Conservation (phyloP, 2,329 filamentous ascomycete species). For the Ophiostoma quercus region DNA sequence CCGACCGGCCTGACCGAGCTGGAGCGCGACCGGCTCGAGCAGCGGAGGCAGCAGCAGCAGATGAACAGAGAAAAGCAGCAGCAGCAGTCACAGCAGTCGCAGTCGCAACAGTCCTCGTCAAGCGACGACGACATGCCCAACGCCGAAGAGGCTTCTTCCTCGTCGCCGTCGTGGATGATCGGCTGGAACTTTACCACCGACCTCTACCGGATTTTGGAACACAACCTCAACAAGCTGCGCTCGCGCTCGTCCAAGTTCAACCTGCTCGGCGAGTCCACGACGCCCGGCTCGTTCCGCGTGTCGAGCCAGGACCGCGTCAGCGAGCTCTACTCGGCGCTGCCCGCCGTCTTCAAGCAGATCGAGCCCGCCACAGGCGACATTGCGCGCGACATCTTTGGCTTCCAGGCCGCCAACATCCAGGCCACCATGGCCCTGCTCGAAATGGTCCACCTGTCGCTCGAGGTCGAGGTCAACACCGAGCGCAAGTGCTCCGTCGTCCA, state of each 20-base stretch:
- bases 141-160: background rate
- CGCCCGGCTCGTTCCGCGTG: slow-evolving; percentile 21
- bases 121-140: slow-evolving; percentile 7
- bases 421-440: slow-evolving; percentile 35
- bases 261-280: slow-evolving; percentile 23
- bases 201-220: slow-evolving; percentile 52
- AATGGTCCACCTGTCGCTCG: slow-evolving; percentile 33
- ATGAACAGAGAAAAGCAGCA: background rate
- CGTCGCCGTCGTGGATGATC: slow-evolving; percentile 40
- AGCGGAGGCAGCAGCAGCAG: background rate
- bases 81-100: background rate
- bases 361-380: slow-evolving; percentile 30
- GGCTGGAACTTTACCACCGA: slow-evolving; percentile 56
- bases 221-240: slow-evolving; percentile 33
- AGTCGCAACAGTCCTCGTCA: slow-evolving; percentile 7
- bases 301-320: slow-evolving; percentile 29
- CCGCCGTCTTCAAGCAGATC: slow-evolving; percentile 32
- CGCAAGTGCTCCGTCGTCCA: slow-evolving; percentile 33
- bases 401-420: slow-evolving; percentile 37
- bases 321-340: slow-evolving; percentile 31
- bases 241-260: slow-evolving; percentile 24
- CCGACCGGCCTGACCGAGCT: slow-evolving; percentile 34
- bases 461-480: slow-evolving; percentile 31
- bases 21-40: background rate
- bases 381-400: slow-evolving; percentile 34